These are phyloP conservation scores for Dactylonectria estremocensis DNA, from an alignment of 2,329 filamentous ascomycete genomes.

Conservation along the genomic window DNA sequence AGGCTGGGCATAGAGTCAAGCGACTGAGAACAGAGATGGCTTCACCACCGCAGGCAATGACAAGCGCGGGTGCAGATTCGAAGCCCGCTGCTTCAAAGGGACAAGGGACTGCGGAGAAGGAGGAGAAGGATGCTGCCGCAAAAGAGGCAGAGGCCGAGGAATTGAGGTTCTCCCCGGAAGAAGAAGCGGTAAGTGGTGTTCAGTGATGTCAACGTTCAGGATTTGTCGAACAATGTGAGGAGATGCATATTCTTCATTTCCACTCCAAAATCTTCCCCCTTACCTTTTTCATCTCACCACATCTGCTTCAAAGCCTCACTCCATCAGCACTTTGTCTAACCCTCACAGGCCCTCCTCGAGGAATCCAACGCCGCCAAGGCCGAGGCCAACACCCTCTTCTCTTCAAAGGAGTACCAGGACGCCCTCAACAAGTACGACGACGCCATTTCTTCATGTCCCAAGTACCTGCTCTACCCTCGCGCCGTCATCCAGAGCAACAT, in stretches of 20 bases:
- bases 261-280: no score
- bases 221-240: neutral
- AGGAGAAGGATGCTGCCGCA: slow-evolving; percentile 21
- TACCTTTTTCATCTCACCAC: neutral
- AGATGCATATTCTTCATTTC: neutral
- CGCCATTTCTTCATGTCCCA: slow-evolving; percentile 83
- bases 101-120: neutral
- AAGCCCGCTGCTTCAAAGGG: slow-evolving; percentile 15
- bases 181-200: slow-evolving; percentile 66
- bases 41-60: slow-evolving; percentile 6
- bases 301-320: no score
- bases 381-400: slow-evolving; percentile 86
- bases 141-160: slow-evolving; percentile 43
- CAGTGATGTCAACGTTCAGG: neutral
- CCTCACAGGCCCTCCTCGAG: slow-evolving; percentile 72
- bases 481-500: slow-evolving; percentile 92
- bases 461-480: slow-evolving; percentile 89
- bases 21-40: neutral
- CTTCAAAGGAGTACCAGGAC: slow-evolving; percentile 77
- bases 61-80: slow-evolving; percentile 23
- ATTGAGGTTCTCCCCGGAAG: slow-evolving; percentile 65
- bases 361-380: slow-evolving; percentile 82
- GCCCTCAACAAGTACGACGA: slow-evolving; percentile 88
- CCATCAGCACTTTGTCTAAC: neutral
- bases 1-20: neutral